Evolutionary conservation across 495 filamentous ascomycete species (phyloP), one percentile per base, ranked within the genome.

Genomic region (Penicillium flavigenum): DNA sequence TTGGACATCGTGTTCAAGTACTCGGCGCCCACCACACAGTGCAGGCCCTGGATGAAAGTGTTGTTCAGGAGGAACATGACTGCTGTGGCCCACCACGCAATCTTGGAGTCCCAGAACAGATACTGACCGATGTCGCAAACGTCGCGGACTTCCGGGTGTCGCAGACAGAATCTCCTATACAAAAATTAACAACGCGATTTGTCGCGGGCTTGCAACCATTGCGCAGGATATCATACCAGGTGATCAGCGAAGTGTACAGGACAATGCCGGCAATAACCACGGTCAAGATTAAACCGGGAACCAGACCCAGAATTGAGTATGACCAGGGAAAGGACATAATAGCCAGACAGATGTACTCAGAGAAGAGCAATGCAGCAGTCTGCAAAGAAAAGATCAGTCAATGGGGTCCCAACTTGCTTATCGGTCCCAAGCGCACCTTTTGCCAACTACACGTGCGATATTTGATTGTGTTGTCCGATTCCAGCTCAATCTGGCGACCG

Each of bases 321-420:
- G 90, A 92, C 79, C 87, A 94, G 1, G 91, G 91, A 66, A 95
- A 95, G 20, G 88, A 92, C 91, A 96, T 96, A 64, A 95, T 96
- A 38, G 91, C 90, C 77, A 96, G 71, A 73, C 90, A 95, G 50
- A 96, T 96, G 63, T 96, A 96, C 72, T 96, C 91, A 9, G 88
- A 90, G 72, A 96, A 94, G 50, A 96, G 83, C 59, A 95, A 70
- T 11, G 88, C 90, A 4, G 90, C 89, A 49, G 90, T 95, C 88
- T 92, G 62, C 43, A 43, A 14, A 49, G 45, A 26, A 49, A 50
- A 57, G 47, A 58, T 44, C 44, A 58, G 41, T 39, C 36, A 34
- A 36, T 41, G 24, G 17, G 7, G 11, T 19, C 31, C 2, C 8
- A 6, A 19, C 6, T 22, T 50, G 39, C 32, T 46, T 51, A 46